Evolutionary conservation across 345 rosid genomes (phyloP).

Genomic region (Streptanthus diversifolius): DNA sequence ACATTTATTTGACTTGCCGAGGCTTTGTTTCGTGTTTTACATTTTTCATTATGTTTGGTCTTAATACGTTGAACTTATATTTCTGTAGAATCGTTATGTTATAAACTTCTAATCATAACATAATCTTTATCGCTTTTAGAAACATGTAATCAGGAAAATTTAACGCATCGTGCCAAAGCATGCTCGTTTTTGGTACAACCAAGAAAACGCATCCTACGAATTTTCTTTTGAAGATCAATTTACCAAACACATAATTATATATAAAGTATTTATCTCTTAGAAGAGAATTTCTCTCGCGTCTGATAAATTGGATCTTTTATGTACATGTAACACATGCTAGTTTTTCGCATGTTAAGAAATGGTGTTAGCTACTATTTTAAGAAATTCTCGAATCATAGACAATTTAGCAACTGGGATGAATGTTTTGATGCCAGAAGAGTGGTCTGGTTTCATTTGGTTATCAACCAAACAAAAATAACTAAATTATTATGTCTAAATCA

Average conservation of each 20-base stretch:
- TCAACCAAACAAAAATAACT: neutral
- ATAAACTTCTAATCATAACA: neutral
- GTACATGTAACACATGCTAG: neutral
- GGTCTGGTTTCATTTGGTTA: neutral
- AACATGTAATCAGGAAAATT: neutral
- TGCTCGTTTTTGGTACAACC: neutral
- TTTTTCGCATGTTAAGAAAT: neutral
- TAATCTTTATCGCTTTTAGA: neutral
- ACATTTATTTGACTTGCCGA: neutral
- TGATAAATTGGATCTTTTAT: neutral
- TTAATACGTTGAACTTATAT: neutral
- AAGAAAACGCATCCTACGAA: neutral
- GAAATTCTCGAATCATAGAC: neutral
- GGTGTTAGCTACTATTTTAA: neutral
- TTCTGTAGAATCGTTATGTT: neutral
- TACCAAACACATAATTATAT: neutral
- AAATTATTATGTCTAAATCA: neutral
- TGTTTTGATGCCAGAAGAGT: constrained; percentile 1
- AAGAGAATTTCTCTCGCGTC: neutral
- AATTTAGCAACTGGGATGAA: neutral
- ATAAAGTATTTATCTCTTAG: neutral
- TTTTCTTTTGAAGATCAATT: neutral
- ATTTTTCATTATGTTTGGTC: neutral
- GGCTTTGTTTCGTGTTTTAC: constrained; percentile 3
- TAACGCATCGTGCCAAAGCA: neutral